Evolutionary conservation across 345 rosid species (phyloP), one percentile per base, ranked within the genome.

Genomic region (Brassica napus): DNA sequence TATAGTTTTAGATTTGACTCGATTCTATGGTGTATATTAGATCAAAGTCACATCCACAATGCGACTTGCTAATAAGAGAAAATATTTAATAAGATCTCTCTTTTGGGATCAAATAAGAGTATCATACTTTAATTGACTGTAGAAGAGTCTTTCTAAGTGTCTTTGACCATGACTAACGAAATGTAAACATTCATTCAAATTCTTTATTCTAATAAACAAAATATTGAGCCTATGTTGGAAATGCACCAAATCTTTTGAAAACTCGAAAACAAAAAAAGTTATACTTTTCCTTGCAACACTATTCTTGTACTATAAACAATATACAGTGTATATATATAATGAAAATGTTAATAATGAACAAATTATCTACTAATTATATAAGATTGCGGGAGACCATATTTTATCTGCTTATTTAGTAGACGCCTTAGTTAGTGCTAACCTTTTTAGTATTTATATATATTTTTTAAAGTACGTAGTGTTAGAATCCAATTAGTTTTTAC

Each of bases 71-170:
- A 60, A n/a, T 32, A 32, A 44, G 26, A 44, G 1, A 76, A 54
- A 23, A 11, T 21, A 76, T 59, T 3, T 5, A 59, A 30, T 9
- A 14, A 59, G 47, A 57, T 7, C 58, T 44, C 8, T 8, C 39
- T 63, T 15, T 54, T 8, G 18, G 28, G 8, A 78, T 78, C 67
- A 78, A 71, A 16, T 65, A 65, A 65, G 68, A 21, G 8, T 30
- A 72, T 78, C 7, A 78, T 57, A 59, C 68, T 67, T 68, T 68
- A 23, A 49, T 73, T 60, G 82, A 73, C 65, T 35, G 74, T 79
- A 60, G 74, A 79, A 79, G 65, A 49, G 78, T 79, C 82, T 10
- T 73, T 68, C 9, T 44, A 73, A 73, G 65, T 79, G 78, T 68
- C 58, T 73, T 79, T 79, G 82, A 79, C 78, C 62, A 54, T 73